Base-by-base conservation (phyloP, 305 asterid genomes). In the Coffea humblotiana region DNA sequence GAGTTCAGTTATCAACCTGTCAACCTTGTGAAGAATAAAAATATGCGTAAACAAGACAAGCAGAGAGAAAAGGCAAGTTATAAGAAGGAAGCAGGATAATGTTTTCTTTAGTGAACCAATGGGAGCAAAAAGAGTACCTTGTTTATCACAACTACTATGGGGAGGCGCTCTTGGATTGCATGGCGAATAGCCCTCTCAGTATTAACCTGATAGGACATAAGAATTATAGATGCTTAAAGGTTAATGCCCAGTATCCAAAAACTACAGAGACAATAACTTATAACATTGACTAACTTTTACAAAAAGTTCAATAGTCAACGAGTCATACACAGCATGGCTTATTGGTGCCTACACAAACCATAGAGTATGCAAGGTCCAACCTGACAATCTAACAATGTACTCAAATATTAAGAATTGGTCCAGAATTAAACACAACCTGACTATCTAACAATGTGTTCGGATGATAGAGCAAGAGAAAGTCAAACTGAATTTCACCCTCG, bases 131-230 rank as follows among this genome's bases (percentile, higher is more conserved):
- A 65, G 67, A n/a, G 32, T 79, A 95, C 99, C 99, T 96, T 94
- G 90, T 96, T 96, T 83, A 96, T 88, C 68, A 96, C 98, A 64
- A 96, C 93, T 19, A 92, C 99, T 45, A 96, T 96, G 25, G 98
- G 97, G 64, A 94, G 88, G 32, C 97, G 93, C 18, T 94, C 99
- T 84, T 91, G 99, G 81, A 92, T 92, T 43, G 99, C 97, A 83
- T 96, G 99, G 69, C 96, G 94, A 80, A 96, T 94, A 29, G 98
- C 99, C 84, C 98, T 90, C 90, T 96, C 99, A 11, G 98, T 96
- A 79, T 96, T 96, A 78, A 90, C 97, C 99, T 96, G 90, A 83
- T 79, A 72, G 65, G 52, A 69, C 29, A 58, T 71, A 11, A 74
- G 54, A 63, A 37, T 15, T 47, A 16, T 18, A 64, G 23, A 29